Percentiles rank a stretch among this genome's conserved stretches.
phyloP scores from a whole-genome alignment of 768 basidiomycete genomes.

The Steccherinum ochraceum region DNA sequence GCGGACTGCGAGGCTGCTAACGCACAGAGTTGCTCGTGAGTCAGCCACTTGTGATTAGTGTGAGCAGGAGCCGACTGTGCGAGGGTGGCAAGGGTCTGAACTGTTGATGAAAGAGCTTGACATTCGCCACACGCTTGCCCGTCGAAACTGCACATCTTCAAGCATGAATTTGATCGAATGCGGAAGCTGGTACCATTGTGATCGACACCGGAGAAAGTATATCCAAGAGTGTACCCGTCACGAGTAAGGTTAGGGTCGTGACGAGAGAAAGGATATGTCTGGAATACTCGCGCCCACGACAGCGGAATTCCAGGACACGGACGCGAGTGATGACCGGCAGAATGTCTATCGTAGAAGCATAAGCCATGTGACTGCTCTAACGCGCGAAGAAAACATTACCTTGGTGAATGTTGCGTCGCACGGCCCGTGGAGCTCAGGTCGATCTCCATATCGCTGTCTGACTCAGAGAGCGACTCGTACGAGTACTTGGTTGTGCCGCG shows the following conservation, averaged over 20 bases:
- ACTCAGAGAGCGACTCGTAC: too few species aligned
- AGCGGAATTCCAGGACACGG: not conserved
- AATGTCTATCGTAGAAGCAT: too few species aligned
- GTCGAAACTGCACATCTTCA: not conserved
- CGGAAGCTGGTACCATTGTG: constrained; percentile 2
- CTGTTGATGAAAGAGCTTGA: not conserved
- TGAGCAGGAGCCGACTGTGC: constrained; percentile 1
- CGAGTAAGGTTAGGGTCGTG: too few species aligned
- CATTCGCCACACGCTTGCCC: not conserved
- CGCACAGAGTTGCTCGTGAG: constrained; percentile 2
- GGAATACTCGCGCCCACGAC: not conserved
- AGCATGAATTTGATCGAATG: constrained; percentile 1
- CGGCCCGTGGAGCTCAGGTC: too few species aligned
- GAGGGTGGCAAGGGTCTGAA: constrained; percentile 1
- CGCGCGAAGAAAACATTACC: too few species aligned
- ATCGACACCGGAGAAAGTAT: constrained; percentile 3
- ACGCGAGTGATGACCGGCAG: too few species aligned
- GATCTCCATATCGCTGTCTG: too few species aligned
- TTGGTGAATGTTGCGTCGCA: too few species aligned
- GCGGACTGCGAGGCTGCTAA: not conserved
- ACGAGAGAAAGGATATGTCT: not conserved
- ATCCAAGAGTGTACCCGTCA: too few species aligned
- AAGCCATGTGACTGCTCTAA: too few species aligned
- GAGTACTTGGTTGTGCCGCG: too few species aligned
- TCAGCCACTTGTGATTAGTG: constrained; percentile 5